These are phyloP conservation scores for Aspergillus campestris DNA, from an alignment of 495 filamentous ascomycete genomes.

Conservation along the genomic window DNA sequence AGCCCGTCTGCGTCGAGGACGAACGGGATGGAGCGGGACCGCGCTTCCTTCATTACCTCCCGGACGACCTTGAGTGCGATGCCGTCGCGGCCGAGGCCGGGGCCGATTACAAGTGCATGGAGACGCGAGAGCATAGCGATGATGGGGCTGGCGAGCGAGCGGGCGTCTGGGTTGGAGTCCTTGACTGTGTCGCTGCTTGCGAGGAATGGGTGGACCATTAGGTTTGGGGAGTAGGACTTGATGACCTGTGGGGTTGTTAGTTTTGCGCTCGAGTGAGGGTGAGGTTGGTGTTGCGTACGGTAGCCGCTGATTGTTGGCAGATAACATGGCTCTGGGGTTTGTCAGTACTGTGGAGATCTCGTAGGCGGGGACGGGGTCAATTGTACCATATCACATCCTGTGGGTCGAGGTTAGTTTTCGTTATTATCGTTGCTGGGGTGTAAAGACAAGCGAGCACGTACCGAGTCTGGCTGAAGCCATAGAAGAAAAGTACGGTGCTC, in stretches of 20 bases:
- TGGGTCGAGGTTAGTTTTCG: background rate
- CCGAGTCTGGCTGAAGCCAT: constrained; percentile 86
- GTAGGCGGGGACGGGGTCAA: background rate
- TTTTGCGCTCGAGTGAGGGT: background rate
- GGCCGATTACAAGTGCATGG: constrained; percentile 89
- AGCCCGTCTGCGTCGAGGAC: constrained; percentile 92
- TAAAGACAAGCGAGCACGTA: constrained; percentile 9
- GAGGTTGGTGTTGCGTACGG: constrained; percentile 20
- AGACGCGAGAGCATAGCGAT: constrained; percentile 75
- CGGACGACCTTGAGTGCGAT: constrained; percentile 84
- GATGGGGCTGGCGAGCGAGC: constrained; percentile 59
- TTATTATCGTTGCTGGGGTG: background rate
- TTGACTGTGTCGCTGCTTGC: constrained; percentile 52
- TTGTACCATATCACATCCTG: constrained; percentile 72
- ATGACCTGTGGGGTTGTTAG: constrained; percentile 49
- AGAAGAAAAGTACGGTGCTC: constrained; percentile 95
- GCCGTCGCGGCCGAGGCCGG: constrained; percentile 80
- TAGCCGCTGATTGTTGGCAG: constrained; percentile 79
- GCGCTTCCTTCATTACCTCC: constrained; percentile 70
- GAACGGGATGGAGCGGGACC: constrained; percentile 63
- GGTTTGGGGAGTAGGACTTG: constrained; percentile 94
- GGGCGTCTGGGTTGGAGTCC: constrained; percentile 37
- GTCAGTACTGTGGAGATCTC: constrained; percentile 4
- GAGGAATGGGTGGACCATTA: constrained; percentile 97
- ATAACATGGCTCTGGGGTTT: constrained; percentile 78